These are phyloP conservation scores for Aspergillus sergii DNA, from an alignment of 2,329 filamentous ascomycete genomes.

Conservation along the genomic window DNA sequence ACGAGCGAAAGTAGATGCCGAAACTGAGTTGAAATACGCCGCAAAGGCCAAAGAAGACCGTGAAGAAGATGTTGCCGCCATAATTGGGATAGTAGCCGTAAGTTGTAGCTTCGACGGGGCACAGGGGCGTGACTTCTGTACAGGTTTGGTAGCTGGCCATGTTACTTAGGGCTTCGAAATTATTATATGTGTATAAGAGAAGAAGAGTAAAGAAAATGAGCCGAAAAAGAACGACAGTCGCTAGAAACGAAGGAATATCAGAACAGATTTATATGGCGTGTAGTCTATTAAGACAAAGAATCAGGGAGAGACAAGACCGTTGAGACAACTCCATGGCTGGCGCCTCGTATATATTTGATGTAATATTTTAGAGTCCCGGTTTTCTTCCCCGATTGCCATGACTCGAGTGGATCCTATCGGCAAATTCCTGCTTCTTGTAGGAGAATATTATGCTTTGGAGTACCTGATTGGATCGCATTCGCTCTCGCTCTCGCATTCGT, in stretches of 20 bases:
- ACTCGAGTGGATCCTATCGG: background rate
- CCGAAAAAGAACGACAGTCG: background rate
- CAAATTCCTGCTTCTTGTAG: background rate
- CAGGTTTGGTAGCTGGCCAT: slow-evolving; percentile 33
- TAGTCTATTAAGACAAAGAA: background rate
- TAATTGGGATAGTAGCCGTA: slow-evolving; percentile 59
- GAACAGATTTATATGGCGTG: background rate
- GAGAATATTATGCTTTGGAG: background rate
- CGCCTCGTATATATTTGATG: background rate
- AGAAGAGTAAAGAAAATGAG: background rate
- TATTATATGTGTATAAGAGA: background rate
- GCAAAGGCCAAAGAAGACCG: slow-evolving; percentile 53
- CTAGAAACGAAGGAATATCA: background rate
- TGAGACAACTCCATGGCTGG: background rate
- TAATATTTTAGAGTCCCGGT: slow-evolving; percentile 12
- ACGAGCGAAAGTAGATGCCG: slow-evolving; percentile 56
- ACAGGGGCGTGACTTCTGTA: slow-evolving; percentile 38
- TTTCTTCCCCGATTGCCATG: background rate
- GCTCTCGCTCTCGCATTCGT: slow-evolving; percentile 30
- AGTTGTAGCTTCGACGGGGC: slow-evolving; percentile 51
- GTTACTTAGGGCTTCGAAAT: background rate
- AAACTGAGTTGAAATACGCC: slow-evolving; percentile 52
- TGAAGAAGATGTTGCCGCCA: slow-evolving; percentile 56
- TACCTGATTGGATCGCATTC: slow-evolving; percentile 20
- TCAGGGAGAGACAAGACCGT: background rate